Percentiles rank a stretch among this genome's conserved stretches.
Conservation (phyloP, 1,284 basidiomycete genomes). For the Thelephora terrestris region DNA sequence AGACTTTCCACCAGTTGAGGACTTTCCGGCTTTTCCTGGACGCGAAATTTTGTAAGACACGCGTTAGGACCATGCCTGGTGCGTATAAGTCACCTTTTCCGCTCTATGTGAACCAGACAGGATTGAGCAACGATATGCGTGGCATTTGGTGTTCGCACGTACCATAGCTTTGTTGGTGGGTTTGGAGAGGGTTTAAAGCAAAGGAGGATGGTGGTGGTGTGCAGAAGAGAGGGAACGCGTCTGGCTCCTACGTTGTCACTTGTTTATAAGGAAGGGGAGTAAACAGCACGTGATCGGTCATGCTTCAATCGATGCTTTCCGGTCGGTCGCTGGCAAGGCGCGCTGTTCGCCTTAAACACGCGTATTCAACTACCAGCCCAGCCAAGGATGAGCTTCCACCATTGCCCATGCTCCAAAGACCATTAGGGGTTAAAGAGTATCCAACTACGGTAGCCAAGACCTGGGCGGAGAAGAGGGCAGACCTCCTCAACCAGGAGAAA, state of each 20-base stretch:
- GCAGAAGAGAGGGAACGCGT: neutral
- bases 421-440: slow-evolving; percentile 60
- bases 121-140: neutral
- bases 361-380: neutral
- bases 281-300: neutral
- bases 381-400: slow-evolving; percentile 16
- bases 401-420: slow-evolving; percentile 53
- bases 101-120: neutral
- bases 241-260: neutral
- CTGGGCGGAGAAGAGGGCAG: slow-evolving; percentile 58
- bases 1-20: slow-evolving; percentile 44
- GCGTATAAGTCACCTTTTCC: neutral
- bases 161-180: neutral
- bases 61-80: neutral
- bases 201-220: neutral
- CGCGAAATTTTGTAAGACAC: neutral
- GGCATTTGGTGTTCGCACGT: neutral
- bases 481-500: slow-evolving; percentile 64
- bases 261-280: neutral
- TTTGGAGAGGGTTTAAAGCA: neutral
- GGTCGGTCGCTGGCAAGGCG: neutral
- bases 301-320: neutral
- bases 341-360: neutral
- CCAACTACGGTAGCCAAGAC: slow-evolving; percentile 50
- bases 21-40: slow-evolving; percentile 28